A percentile compares a stretch with the other conserved stretches of the same genome.
Conservation (phyloP, 805 yeast species). For the Saturnispora ahearnii region DNA sequence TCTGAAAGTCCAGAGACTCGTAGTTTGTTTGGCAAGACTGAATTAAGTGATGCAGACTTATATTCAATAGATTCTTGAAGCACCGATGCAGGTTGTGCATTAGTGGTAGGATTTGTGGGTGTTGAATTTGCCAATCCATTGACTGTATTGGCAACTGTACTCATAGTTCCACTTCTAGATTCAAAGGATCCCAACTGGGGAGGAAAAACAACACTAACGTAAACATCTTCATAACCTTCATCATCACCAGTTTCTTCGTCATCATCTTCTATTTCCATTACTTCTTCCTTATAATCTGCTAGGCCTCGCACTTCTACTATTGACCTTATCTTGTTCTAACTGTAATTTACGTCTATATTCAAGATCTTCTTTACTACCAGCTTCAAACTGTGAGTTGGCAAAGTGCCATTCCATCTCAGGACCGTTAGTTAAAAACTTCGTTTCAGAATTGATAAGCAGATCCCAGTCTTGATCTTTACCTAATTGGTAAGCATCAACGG, state of each 20-base stretch:
- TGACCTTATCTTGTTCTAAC: slow-evolving; percentile 17
- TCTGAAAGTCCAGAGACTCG: slow-evolving; percentile 49
- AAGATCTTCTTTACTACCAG: slow-evolving; percentile 85
- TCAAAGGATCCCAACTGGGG: slow-evolving; percentile 24
- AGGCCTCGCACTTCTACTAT: slow-evolving; percentile 20
- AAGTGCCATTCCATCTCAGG: slow-evolving; percentile 95
- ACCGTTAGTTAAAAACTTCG: slow-evolving; percentile 62
- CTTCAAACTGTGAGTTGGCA: slow-evolving; percentile 53
- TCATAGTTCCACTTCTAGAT: slow-evolving; percentile 17
- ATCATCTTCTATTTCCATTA: background rate
- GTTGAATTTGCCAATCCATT: background rate
- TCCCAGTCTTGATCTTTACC: slow-evolving; percentile 42
- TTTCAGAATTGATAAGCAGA: slow-evolving; percentile 59
- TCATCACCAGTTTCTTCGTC: slow-evolving; percentile 3
- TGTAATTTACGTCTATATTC: slow-evolving; percentile 36
- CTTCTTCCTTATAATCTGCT: slow-evolving; percentile 10
- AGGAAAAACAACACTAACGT: slow-evolving; percentile 47
- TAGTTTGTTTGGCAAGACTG: slow-evolving; percentile 20
- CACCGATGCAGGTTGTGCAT: background rate
- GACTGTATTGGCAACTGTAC: background rate
- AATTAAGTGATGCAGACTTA: slow-evolving; percentile 7
- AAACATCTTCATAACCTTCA: slow-evolving; percentile 38
- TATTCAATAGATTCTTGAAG: slow-evolving; percentile 12
- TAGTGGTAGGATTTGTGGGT: background rate
- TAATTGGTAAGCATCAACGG: slow-evolving; percentile 52